Percentiles rank a stretch among this genome's conserved stretches.
phyloP scores from a whole-genome alignment of 768 basidiomycete genomes.

The Calocybe cyanea region DNA sequence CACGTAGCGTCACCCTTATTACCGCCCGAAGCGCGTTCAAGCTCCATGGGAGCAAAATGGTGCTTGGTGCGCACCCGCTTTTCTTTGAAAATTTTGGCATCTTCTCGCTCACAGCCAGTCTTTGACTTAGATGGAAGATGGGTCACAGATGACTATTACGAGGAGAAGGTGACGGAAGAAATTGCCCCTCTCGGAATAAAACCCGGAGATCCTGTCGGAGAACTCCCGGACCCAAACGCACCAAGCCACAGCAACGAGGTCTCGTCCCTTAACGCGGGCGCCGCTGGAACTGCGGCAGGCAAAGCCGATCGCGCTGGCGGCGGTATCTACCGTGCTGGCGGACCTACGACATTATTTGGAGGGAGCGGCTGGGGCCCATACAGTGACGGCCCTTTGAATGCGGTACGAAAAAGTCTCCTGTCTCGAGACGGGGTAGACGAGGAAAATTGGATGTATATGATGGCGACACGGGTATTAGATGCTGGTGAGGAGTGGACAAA shows the following conservation, averaged over 20 bases:
- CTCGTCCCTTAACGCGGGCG: slow-evolving; percentile 33
- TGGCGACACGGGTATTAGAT: slow-evolving; percentile 61
- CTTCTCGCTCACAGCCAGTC: not conserved
- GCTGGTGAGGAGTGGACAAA: slow-evolving; percentile 62
- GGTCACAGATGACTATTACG: slow-evolving; percentile 96
- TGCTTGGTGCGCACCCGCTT: slow-evolving; percentile 57
- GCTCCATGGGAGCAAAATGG: slow-evolving; percentile 88
- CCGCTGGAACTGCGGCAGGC: slow-evolving; percentile 25
- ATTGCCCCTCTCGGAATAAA: slow-evolving; percentile 79
- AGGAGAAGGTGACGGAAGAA: slow-evolving; percentile 74
- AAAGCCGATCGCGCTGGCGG: slow-evolving; percentile 48
- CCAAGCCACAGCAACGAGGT: slow-evolving; percentile 44
- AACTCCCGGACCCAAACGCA: slow-evolving; percentile 73
- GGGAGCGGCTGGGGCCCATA: slow-evolving; percentile 81
- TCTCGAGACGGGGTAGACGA: slow-evolving; percentile 77
- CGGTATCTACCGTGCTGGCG: slow-evolving; percentile 84
- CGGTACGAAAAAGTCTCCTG: slow-evolving; percentile 76
- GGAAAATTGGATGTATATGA: slow-evolving; percentile 91
- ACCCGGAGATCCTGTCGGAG: slow-evolving; percentile 78
- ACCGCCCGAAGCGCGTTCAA: slow-evolving; percentile 93
- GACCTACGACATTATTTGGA: slow-evolving; percentile 91
- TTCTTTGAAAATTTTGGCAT: not conserved
- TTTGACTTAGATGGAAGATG: slow-evolving; percentile 74
- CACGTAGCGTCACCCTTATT: slow-evolving; percentile 90
- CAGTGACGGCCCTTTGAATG: slow-evolving; percentile 82